phyloP scores from a whole-genome alignment of 371 early-diverging fungal genomes.

The Coemansia sp. region DNA sequence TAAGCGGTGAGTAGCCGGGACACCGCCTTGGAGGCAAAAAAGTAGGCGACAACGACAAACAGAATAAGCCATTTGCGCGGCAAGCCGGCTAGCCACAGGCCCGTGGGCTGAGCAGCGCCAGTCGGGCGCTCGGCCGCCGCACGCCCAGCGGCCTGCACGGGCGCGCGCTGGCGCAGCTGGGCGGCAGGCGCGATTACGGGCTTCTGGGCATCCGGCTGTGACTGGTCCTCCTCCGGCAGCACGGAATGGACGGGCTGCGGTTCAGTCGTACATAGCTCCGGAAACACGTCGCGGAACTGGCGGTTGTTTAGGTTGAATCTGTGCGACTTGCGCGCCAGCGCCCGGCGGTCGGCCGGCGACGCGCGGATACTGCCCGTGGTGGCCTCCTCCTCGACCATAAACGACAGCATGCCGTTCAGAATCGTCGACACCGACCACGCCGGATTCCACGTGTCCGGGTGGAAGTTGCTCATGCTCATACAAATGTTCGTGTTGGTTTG shows the following conservation, averaged over 20 bases:
- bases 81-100: slow-evolving; percentile 13
- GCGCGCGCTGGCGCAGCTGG: no score
- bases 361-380: slow-evolving; percentile 91
- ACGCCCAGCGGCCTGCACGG: neutral
- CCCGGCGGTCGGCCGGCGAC: slow-evolving; percentile 70
- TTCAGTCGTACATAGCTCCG: slow-evolving; percentile 69
- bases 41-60: slow-evolving; percentile 35
- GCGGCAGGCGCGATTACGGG: neutral
- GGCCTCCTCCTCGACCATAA: slow-evolving; percentile 93
- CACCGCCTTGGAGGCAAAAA: slow-evolving; percentile 40
- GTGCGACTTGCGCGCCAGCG: slow-evolving; percentile 78
- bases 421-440: slow-evolving; percentile 96
- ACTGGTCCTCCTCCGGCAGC: neutral
- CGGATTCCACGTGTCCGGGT: slow-evolving; percentile 93
- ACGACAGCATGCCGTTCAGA: slow-evolving; percentile 88
- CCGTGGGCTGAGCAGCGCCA: slow-evolving; percentile 5
- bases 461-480: slow-evolving; percentile 94
- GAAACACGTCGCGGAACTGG: slow-evolving; percentile 76
- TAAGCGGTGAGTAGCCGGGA: slow-evolving; percentile 38
- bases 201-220: neutral
- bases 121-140: neutral
- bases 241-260: no score
- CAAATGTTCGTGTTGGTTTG: slow-evolving; percentile 88
- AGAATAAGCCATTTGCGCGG: slow-evolving; percentile 46
- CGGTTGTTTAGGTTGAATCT: slow-evolving; percentile 69